phyloP scores from a whole-genome alignment of 2,329 filamentous ascomycete species.

The Aureobasidium sp. region DNA sequence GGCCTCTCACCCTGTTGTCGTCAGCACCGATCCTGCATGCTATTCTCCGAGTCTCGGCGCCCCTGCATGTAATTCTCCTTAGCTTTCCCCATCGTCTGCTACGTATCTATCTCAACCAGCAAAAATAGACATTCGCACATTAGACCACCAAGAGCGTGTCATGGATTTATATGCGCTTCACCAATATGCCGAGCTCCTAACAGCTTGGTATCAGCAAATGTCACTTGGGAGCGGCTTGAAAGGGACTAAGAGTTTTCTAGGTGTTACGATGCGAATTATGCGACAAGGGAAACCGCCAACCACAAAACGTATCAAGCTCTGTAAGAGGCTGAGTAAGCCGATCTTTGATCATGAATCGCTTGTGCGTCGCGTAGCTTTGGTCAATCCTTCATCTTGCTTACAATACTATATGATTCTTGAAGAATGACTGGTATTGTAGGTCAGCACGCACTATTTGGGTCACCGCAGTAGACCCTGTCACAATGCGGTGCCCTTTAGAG shows the following conservation, averaged over 20 bases:
- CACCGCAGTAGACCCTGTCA: not conserved
- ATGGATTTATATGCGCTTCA: not conserved
- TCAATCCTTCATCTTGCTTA: not conserved
- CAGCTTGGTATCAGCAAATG: too few species aligned
- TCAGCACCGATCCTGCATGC: not conserved
- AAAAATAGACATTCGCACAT: not conserved
- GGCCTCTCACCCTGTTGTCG: not conserved
- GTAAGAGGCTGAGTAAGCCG: too few species aligned
- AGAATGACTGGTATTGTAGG: too few species aligned
- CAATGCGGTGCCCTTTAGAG: not conserved
- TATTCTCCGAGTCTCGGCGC: not conserved
- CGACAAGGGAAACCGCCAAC: too few species aligned
- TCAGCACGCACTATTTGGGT: not conserved
- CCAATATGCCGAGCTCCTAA: not conserved
- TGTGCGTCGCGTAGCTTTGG: too few species aligned
- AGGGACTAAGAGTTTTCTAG: too few species aligned
- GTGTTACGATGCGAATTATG: too few species aligned
- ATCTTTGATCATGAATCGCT: too few species aligned
- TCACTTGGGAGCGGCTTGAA: too few species aligned
- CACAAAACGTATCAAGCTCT: too few species aligned
- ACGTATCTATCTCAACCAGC: not conserved
- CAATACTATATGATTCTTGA: too few species aligned
- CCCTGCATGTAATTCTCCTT: constrained; percentile 7
- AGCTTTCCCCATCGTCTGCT: constrained; percentile 3
- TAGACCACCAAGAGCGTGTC: not conserved